Base-by-base conservation (phyloP, 2,329 filamentous ascomycete genomes). In the Diaporthe amygdali region DNA sequence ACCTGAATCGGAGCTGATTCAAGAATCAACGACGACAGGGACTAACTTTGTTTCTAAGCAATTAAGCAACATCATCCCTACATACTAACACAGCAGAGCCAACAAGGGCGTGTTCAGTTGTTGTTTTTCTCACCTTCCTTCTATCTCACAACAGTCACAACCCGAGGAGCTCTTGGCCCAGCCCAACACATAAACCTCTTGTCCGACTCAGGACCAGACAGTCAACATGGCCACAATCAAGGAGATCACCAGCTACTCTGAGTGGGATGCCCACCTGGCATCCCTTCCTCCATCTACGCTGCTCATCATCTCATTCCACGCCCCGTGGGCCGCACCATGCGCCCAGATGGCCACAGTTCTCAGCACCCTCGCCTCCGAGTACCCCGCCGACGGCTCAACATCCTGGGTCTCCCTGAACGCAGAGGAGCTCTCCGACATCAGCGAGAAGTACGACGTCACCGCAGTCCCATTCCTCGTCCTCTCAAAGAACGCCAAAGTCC, bases 301-400 rank as follows among this genome's bases (percentile, higher is more conserved):
- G 72, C 87, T 96, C 74, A 88, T 98, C 78, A 90, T 97, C 79
- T 98, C 95, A 81, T 99, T 99, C 87, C 93, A 98, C 82, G 95
- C 96, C 25, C 93, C 95, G 75, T 99, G 96, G 96, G 96, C 96
- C 37, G 95, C 95, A 72, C 96, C 96, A 55, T 98, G 96, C 86
- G 91, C 93, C 74, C 95, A 98, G 84, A 98, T 98, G 95, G 90
- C 90, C 76, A 93, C 91, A 64, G 93, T 98, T 76, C 90, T 99
- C 75, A 88, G 90, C 79, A 93, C 94, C 27, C 93, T 99, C 75
- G 95, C 96, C 75, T 90, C 91, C 78, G 94, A 95, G 81, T 97
- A 97, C 84, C 90, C 94, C 73, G 87, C 89, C 77, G 87, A 89
- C 75, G 84, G 88, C 20, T 85, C 87, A 69, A 93, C 95, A 76